A percentile compares a stretch with the other conserved stretches of the same genome.
Evolutionary conservation across 208 protist species (phyloP).

Genomic region (Leishmania arabica): DNA sequence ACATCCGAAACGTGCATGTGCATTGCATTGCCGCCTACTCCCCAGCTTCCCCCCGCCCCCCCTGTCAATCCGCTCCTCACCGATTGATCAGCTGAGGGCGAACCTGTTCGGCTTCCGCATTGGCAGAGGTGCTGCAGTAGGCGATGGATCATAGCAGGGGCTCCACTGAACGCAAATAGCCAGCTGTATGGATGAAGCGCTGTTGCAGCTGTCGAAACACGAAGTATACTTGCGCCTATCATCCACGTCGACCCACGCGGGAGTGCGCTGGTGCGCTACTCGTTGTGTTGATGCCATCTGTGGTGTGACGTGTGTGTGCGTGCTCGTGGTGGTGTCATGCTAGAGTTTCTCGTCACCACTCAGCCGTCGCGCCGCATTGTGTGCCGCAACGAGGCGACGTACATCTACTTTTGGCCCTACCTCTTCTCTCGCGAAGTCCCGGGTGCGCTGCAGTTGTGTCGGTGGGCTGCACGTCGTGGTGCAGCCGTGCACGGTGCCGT

Average conservation of each 20-base stretch:
- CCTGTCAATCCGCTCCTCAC: neutral
- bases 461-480: conserved; percentile 69
- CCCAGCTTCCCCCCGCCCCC: neutral
- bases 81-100: neutral
- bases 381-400: conserved; percentile 66
- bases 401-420: conserved; percentile 75
- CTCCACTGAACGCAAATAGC: neutral
- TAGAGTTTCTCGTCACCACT: conserved; percentile 45
- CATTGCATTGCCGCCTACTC: neutral
- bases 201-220: neutral
- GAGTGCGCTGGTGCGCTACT: neutral
- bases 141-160: neutral
- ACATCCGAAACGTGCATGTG: neutral
- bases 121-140: neutral
- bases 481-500: conserved; percentile 68
- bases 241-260: neutral
- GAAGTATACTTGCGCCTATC: neutral
- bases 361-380: conserved; percentile 50
- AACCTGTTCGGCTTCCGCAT: neutral
- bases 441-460: conserved; percentile 56
- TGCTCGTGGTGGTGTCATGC: conserved; percentile 25
- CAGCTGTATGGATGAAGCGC: neutral
- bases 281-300: neutral
- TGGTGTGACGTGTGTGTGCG: neutral
- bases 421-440: conserved; percentile 60